Evolutionary conservation across 1,284 basidiomycete genomes (phyloP).

Genomic region (Trametes pubescens): DNA sequence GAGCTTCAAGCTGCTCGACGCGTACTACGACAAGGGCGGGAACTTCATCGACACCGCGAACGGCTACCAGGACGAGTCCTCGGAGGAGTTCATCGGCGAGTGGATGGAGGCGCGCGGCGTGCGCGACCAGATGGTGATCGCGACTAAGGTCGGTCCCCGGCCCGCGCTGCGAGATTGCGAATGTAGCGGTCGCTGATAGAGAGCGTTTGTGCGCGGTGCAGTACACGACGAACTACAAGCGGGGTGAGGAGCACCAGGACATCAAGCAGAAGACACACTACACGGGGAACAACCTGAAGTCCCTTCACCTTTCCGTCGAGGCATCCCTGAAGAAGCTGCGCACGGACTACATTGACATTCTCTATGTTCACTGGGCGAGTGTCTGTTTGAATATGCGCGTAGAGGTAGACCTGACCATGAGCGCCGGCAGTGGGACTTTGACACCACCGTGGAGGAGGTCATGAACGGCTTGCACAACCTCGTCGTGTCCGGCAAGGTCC

Average conservation of each 20-base stretch:
- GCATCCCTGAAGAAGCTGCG: conserved; percentile 63
- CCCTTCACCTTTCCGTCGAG: conserved; percentile 53
- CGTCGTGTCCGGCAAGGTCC: conserved; percentile 50
- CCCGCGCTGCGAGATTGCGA: too few relatives aligned
- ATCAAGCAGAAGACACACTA: conserved; percentile 50
- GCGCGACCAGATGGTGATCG: conserved; percentile 54
- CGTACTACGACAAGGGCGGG: conserved; percentile 42
- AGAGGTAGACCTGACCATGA: not conserved
- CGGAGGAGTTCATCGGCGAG: conserved; percentile 50
- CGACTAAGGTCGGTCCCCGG: conserved; percentile 45
- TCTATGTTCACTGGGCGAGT: conserved; percentile 46
- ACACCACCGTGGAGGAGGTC: conserved; percentile 54
- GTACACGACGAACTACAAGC: conserved; percentile 45
- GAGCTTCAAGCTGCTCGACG: conserved; percentile 46
- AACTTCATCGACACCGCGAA: conserved; percentile 47
- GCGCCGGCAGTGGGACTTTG: conserved; percentile 47
- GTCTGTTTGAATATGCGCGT: not conserved
- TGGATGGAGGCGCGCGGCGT: conserved; percentile 52
- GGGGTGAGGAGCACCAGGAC: conserved; percentile 22
- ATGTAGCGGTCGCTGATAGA: not conserved
- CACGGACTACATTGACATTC: conserved; percentile 61
- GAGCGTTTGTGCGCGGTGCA: not conserved
- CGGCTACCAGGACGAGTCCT: conserved; percentile 44
- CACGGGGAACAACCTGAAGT: conserved; percentile 57
- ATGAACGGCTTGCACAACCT: conserved; percentile 57